Evolutionary conservation across 108 stramenopile genomes (phyloP).

Genomic region (Pseudonitzschia multiseries): DNA sequence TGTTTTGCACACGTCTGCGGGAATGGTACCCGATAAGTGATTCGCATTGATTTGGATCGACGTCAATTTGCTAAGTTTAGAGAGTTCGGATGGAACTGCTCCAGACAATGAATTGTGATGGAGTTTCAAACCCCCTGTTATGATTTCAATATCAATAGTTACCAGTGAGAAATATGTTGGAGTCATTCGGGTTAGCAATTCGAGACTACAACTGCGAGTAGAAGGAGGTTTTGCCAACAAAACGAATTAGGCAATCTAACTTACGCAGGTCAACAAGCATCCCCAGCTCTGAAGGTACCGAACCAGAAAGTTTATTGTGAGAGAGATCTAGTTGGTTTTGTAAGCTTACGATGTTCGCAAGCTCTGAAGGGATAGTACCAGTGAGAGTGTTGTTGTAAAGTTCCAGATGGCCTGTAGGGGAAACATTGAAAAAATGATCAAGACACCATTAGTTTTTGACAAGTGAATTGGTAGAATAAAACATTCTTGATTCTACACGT

Average conservation of each 20-base stretch:
- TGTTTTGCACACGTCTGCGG: conserved; percentile 17
- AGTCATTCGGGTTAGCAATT: background rate
- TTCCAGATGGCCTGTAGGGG: conserved; percentile 6
- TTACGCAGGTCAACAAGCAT: conserved; percentile 22
- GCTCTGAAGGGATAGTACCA: conserved; percentile 30
- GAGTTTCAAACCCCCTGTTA: conserved; percentile 21
- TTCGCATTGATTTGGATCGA: conserved; percentile 28
- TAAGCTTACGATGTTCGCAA: conserved; percentile 29
- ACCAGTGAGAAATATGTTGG: background rate
- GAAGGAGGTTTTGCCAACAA: background rate
- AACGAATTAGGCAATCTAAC: background rate
- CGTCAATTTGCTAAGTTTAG: conserved; percentile 13
- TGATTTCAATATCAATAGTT: background rate
- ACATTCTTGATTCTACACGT: background rate
- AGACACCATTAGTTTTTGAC: background rate
- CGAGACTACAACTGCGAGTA: background rate
- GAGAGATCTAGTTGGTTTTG: conserved; percentile 30
- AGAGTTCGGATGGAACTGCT: conserved; percentile 25
- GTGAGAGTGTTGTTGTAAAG: conserved; percentile 11
- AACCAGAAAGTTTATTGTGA: conserved; percentile 27
- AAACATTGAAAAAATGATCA: background rate
- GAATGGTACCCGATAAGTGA: conserved; percentile 26
- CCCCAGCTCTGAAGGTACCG: conserved; percentile 27
- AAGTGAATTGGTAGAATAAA: background rate
- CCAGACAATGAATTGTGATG: conserved; percentile 36